These are phyloP conservation scores for Entonaema liquescens DNA, from an alignment of 495 filamentous ascomycete genomes.

Conservation along the genomic window DNA sequence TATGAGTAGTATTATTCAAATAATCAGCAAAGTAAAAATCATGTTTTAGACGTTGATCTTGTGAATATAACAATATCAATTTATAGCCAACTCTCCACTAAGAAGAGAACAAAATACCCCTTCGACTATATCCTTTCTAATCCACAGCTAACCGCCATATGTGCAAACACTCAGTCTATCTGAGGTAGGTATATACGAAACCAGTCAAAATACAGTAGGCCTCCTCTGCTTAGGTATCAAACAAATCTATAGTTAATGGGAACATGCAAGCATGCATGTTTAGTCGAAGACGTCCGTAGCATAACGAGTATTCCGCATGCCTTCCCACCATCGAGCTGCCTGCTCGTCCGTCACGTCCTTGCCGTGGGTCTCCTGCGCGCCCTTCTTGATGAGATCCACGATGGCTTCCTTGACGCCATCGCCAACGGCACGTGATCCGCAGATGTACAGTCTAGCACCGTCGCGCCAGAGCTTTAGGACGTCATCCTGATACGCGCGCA, in stretches of 20 bases:
- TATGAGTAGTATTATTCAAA: background rate
- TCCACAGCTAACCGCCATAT: background rate
- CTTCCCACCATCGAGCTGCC: constrained; percentile 64
- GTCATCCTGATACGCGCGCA: constrained; percentile 62
- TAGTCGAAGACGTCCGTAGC: constrained; percentile 74
- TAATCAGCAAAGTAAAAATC: background rate
- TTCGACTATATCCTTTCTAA: background rate
- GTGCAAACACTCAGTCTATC: background rate
- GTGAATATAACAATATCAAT: background rate
- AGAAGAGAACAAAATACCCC: background rate
- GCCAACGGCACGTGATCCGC: constrained; percentile 69
- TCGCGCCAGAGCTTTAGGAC: constrained; percentile 62
- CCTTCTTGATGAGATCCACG: constrained; percentile 60
- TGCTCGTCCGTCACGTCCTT: constrained; percentile 51
- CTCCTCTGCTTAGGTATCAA: background rate
- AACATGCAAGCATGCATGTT: background rate
- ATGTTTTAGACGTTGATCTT: background rate
- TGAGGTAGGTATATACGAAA: background rate
- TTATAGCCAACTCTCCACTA: background rate
- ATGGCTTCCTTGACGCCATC: constrained; percentile 62
- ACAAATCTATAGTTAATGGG: background rate
- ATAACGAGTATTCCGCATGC: constrained; percentile 68
- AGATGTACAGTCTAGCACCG: constrained; percentile 72
- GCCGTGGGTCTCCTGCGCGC: constrained; percentile 41
- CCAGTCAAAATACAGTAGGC: background rate